A percentile compares a stretch with the other conserved stretches of the same genome.
Conservation (phyloP, 2,329 filamentous ascomycete species). For the Claviceps monticola region DNA sequence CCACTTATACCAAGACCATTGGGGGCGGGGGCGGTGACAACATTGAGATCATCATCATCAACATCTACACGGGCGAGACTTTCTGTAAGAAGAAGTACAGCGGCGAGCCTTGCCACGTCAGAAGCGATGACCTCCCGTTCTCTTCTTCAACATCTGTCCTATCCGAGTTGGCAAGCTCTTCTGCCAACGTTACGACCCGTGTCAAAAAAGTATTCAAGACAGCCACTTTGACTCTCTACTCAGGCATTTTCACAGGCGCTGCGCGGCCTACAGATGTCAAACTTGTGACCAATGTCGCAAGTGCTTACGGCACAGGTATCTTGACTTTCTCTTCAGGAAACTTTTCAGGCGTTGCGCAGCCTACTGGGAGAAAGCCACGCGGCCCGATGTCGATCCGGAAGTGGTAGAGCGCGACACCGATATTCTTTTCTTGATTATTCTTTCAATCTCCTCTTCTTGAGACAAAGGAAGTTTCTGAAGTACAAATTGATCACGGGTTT, state of each 20-base stretch:
- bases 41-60: slow-evolving; percentile 18
- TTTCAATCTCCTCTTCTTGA: too few relatives aligned
- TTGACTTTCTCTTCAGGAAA: slow-evolving; percentile 13
- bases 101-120: slow-evolving; percentile 13
- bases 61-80: slow-evolving; percentile 17
- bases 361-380: slow-evolving; percentile 1
- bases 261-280: slow-evolving; percentile 4
- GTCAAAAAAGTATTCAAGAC: slow-evolving; percentile 24
- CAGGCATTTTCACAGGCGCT: background rate
- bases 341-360: background rate
- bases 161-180: slow-evolving; percentile 11
- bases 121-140: slow-evolving; percentile 1
- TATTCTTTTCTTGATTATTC: background rate
- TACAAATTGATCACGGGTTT: too few relatives aligned
- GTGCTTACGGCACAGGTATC: slow-evolving; percentile 23
- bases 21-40: slow-evolving; percentile 12
- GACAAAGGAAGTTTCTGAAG: too few relatives aligned
- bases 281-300: slow-evolving; percentile 18
- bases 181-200: slow-evolving; percentile 14
- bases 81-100: slow-evolving; percentile 15
- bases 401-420: background rate
- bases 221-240: slow-evolving; percentile 17
- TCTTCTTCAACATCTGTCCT: background rate
- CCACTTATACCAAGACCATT: slow-evolving; percentile 13
- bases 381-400: background rate